phyloP scores from a whole-genome alignment of 1,284 basidiomycete species.

The Ceratobasidium sp. region DNA sequence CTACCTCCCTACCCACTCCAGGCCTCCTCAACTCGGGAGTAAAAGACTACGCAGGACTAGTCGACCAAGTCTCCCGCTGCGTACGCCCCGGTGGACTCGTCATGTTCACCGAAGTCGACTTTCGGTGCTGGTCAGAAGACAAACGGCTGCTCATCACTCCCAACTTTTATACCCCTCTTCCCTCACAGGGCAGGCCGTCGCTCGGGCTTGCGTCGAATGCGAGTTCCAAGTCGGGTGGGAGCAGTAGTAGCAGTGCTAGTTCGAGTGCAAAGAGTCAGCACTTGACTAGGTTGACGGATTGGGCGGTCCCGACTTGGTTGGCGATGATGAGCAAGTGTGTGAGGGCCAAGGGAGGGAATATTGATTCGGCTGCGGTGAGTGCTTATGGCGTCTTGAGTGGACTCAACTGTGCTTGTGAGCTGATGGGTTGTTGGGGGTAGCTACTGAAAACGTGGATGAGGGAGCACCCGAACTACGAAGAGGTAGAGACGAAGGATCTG shows the following conservation, averaged over 20 bases:
- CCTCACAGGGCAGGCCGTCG: neutral
- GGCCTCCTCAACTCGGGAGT: constrained; percentile 62
- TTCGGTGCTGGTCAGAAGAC: constrained; percentile 68
- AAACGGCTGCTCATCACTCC: constrained; percentile 61
- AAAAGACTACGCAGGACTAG: constrained; percentile 72
- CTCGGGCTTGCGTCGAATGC: neutral
- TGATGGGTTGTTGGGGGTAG: constrained; percentile 69
- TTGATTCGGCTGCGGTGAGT: constrained; percentile 28
- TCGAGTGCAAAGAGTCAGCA: neutral
- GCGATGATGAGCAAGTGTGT: constrained; percentile 36
- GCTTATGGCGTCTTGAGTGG: neutral
- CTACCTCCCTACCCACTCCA: constrained; percentile 45
- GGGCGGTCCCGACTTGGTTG: constrained; percentile 25
- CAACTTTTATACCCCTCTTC: constrained; percentile 38
- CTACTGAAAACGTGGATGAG: constrained; percentile 34
- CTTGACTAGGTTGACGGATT: constrained; percentile 6
- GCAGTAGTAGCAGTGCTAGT: neutral
- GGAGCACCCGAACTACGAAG: constrained; percentile 31
- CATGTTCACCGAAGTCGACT: constrained; percentile 76
- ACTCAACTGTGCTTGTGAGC: constrained; percentile 72
- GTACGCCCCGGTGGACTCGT: constrained; percentile 78
- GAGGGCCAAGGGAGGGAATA: constrained; percentile 41
- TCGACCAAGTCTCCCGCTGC: constrained; percentile 75
- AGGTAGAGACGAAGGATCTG: constrained; percentile 15
- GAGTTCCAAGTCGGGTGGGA: neutral